Percentiles rank a stretch among this genome's conserved stretches.
Conservation (phyloP, 2,329 filamentous ascomycete species). For the Acrocalymma vagum region DNA sequence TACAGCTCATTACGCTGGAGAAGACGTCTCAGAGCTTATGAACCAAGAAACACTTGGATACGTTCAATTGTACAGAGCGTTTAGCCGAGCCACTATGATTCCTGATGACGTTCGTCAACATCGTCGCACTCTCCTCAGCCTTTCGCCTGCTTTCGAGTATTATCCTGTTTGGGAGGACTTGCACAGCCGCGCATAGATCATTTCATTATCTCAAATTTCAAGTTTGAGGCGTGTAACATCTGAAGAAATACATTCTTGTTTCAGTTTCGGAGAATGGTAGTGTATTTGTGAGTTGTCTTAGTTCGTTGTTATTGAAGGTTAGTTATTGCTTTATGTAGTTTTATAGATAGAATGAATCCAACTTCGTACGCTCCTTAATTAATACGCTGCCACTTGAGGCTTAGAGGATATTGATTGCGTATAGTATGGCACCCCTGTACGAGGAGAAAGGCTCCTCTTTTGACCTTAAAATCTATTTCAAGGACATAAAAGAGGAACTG, state of each 20-base stretch:
- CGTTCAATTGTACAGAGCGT: not conserved
- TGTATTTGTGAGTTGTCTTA: not conserved
- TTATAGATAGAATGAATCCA: conserved; percentile 19
- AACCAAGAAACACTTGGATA: not conserved
- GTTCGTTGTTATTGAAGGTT: not conserved
- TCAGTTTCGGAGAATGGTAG: no score
- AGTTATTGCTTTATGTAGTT: conserved; percentile 3
- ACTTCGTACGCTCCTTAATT: conserved; percentile 22
- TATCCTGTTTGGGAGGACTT: conserved; percentile 16
- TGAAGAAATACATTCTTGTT: not conserved
- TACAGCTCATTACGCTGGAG: conserved; percentile 5
- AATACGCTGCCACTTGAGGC: no score
- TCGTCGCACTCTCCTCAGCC: conserved; percentile 15
- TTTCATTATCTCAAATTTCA: no score
- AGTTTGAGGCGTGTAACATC: no score
- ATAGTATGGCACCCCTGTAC: no score
- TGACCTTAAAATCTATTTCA: no score
- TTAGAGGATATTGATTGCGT: no score
- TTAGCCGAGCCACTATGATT: not conserved
- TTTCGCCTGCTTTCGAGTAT: conserved; percentile 8
- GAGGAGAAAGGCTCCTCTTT: no score
- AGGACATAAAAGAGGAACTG: no score
- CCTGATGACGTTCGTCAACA: conserved; percentile 14
- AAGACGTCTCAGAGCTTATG: no score
- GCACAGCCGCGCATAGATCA: not conserved